Evolutionary conservation across 2,329 filamentous ascomycete species (phyloP), one percentile per base, ranked within the genome.

Genomic region (Microdochium bolleyi): DNA sequence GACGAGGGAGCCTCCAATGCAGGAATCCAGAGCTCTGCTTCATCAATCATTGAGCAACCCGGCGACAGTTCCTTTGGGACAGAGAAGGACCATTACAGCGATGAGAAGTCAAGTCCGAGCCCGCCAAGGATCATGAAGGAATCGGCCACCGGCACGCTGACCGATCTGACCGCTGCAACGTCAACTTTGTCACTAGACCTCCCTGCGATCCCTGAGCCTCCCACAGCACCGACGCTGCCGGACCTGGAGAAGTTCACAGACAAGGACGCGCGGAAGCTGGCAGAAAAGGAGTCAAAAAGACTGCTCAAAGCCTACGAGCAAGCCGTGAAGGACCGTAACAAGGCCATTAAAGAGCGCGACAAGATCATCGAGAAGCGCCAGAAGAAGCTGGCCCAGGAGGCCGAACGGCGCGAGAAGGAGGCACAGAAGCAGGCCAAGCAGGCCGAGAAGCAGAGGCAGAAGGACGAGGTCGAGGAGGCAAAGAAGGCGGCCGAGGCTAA

Each of bases 271-370:
- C 80, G 82, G 9, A 89, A 87, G 60, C 75, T 83, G 41, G 85
- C 84, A 1, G 83, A 89, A 60, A 87, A 85, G 53, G 85, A 89
- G 60, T 76, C 83, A 52, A 80, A 81, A 51, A 76, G 79, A 13
- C 73, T 75, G 1, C 72, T 82, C 30, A 88, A 88, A 62, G 74
- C 75, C 9, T 87, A 89, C 63, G 78, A 86, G 25, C 77, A 82
- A 61, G 80, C 83, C 11, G 67, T 88, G 55, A 89, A 88, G 66
- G 78, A 84, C 54, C 82, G 82, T 34, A 79, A 84, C 38, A 86
- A 80, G 59, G 77, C 79, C 10, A 73, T 89, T 49, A 78, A 78
- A 49, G 82, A 87, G 53, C 78, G 83, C 7, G 73, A 79, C 34
- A 87, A 86, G 62, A 67, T 84, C 1, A 64, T 80, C 19, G 75